Evolutionary conservation across 2,329 filamentous ascomycete species (phyloP).

Genomic region (Ambrosiella beaveri): DNA sequence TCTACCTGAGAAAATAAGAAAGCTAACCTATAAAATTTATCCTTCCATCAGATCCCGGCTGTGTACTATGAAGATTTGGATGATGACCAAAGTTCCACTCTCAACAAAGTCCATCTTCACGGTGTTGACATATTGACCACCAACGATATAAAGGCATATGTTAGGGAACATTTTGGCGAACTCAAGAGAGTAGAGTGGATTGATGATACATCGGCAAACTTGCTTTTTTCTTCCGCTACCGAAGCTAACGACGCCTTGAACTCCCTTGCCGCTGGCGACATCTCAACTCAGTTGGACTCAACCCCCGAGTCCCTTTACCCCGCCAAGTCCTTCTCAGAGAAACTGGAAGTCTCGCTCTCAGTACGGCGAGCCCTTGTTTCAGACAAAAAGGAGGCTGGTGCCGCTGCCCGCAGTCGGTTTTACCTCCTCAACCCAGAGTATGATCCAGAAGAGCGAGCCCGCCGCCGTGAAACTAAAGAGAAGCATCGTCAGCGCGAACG

Average conservation of each 20-base stretch:
- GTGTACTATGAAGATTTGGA: neutral
- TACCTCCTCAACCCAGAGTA: slow-evolving; percentile 85
- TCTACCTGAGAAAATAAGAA: neutral
- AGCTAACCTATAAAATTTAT: neutral
- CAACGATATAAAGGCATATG: slow-evolving; percentile 60
- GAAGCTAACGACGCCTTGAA: slow-evolving; percentile 36
- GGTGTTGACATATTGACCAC: slow-evolving; percentile 72
- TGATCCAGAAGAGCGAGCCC: slow-evolving; percentile 58
- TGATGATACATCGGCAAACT: slow-evolving; percentile 77
- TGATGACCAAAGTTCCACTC: neutral
- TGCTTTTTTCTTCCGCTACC: slow-evolving; percentile 49
- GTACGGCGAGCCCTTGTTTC: slow-evolving; percentile 56
- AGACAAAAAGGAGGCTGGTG: slow-evolving; percentile 67
- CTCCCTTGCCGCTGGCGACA: slow-evolving; percentile 33
- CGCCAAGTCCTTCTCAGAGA: slow-evolving; percentile 50
- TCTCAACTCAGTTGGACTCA: slow-evolving; percentile 34
- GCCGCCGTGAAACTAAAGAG: slow-evolving; percentile 38
- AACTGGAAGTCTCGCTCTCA: slow-evolving; percentile 51
- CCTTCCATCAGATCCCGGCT: neutral
- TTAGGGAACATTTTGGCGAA: slow-evolving; percentile 45
- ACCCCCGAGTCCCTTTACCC: slow-evolving; percentile 42
- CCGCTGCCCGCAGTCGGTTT: slow-evolving; percentile 68
- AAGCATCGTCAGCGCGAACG: slow-evolving; percentile 43
- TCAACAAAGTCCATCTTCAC: slow-evolving; percentile 58
- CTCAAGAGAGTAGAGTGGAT: slow-evolving; percentile 74